A percentile compares a stretch with the other conserved stretches of the same genome.
Conservation (phyloP, 2,329 filamentous ascomycete genomes). For the Fusarium denticulatum region DNA sequence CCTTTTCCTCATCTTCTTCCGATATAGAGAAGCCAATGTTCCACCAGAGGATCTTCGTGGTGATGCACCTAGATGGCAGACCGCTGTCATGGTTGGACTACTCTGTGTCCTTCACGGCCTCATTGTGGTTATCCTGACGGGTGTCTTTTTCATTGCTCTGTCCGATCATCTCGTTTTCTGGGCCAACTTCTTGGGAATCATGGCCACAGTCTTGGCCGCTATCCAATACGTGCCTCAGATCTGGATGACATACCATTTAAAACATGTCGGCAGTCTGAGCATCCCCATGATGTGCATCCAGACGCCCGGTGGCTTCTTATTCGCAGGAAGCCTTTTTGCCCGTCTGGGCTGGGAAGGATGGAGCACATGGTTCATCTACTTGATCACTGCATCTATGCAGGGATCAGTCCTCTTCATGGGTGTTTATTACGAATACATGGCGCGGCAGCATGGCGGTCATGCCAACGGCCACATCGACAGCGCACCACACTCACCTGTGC, state of each 20-base stretch:
- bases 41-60: slow-evolving; percentile 60
- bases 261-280: slow-evolving; percentile 89
- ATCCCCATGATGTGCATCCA: slow-evolving; percentile 99
- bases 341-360: slow-evolving; percentile 85
- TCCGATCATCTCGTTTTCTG: slow-evolving; percentile 75
- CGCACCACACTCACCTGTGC: slow-evolving; percentile 44
- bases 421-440: slow-evolving; percentile 75
- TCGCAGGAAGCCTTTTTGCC: slow-evolving; percentile 83
- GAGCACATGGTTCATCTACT: slow-evolving; percentile 95
- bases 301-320: slow-evolving; percentile 90
- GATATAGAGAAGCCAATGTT: slow-evolving; percentile 65
- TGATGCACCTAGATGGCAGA: slow-evolving; percentile 75
- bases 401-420: slow-evolving; percentile 83
- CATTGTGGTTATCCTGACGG: slow-evolving; percentile 73
- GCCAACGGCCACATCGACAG: slow-evolving; percentile 36
- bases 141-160: slow-evolving; percentile 71
- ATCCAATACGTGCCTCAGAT: slow-evolving; percentile 97
- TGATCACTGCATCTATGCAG: slow-evolving; percentile 87
- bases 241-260: slow-evolving; percentile 85
- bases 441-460: slow-evolving; percentile 47
- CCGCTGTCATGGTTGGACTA: slow-evolving; percentile 78
- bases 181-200: slow-evolving; percentile 86
- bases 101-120: slow-evolving; percentile 80
- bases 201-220: slow-evolving; percentile 79
- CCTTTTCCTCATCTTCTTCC: slow-evolving; percentile 95